Base-by-base conservation (phyloP, 352 stramenopile species). In the Phytophthora fragariaefolia region DNA sequence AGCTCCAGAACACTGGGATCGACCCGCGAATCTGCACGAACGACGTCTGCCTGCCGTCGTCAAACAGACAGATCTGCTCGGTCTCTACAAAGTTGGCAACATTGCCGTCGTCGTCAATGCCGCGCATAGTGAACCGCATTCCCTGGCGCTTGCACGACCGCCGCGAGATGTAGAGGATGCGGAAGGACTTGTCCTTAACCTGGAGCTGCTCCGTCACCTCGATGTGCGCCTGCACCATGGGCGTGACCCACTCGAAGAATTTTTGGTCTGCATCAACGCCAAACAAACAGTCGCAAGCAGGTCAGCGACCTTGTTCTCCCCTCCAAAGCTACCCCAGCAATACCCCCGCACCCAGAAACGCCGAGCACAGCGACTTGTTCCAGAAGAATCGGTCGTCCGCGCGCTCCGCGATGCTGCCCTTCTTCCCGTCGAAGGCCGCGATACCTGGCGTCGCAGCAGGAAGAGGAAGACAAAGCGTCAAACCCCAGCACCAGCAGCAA, bases 1-100 rank as follows among this genome's bases (percentile, higher is more conserved):
- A 96, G 52, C 71, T 89, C 97, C 97, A 99, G 52, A 95, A 86
- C 7, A 99, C 63, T 18, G 97, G 97, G 51, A 99, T 98, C 18
- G 93, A 98, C 27, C 97, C 97, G 12, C 97, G 91, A 32, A 97
- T 98, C 76, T 93, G 77, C 59, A 88, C 76, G 50, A 87, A 90
- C 7, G 89, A 91, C 23, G 71, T 85, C 46, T 86, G 72, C 48
- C 60, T 67, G 13, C 76, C 80, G 36, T 91, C 74, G 1, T 69
- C 54, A 42, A 95, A 83, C 23, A 98, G 56, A 56, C 87, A 87
- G 49, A 98, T 92, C 80, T 98, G 94, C 73, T 99, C 96, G 5
- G 92, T 98, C 75, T 99, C 96, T 15, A 96, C 95, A 75, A 97
- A 98, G 77, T 99, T 99, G 22, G 96, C 95, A 20, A 97, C 92